Conservation (phyloP, 495 filamentous ascomycete genomes). For the Copromyces sp. region DNA sequence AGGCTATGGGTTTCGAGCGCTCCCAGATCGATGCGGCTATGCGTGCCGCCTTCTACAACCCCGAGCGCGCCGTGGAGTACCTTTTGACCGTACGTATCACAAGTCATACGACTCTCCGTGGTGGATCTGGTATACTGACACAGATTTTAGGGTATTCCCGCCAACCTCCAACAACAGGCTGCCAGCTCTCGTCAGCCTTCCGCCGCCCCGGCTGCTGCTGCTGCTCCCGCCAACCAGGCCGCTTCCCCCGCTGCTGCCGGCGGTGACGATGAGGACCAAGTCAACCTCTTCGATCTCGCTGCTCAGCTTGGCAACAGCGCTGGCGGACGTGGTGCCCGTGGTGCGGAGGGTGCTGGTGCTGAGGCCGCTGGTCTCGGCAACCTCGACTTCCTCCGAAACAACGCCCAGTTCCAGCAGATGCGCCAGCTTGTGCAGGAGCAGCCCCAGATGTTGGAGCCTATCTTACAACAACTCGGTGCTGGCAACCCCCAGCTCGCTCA, state of each 20-base stretch:
- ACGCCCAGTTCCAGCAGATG: slow-evolving; percentile 94
- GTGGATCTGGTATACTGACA: slow-evolving; percentile 73
- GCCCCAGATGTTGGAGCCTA: slow-evolving; percentile 95
- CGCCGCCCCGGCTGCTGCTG: slow-evolving; percentile 21
- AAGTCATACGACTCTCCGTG: neutral
- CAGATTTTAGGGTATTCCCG: slow-evolving; percentile 81
- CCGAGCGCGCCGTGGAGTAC: slow-evolving; percentile 94
- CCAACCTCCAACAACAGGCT: slow-evolving; percentile 53
- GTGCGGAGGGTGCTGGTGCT: slow-evolving; percentile 20
- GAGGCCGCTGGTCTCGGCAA: slow-evolving; percentile 51
- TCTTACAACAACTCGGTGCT: slow-evolving; percentile 89
- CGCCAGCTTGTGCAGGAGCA: slow-evolving; percentile 95
- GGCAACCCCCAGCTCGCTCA: slow-evolving; percentile 91
- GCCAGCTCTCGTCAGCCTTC: slow-evolving; percentile 27
- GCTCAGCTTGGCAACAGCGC: slow-evolving; percentile 56
- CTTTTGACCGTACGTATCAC: slow-evolving; percentile 61
- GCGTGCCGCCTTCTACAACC: slow-evolving; percentile 93
- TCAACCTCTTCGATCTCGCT: slow-evolving; percentile 93
- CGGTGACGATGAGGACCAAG: slow-evolving; percentile 54
- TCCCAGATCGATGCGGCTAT: slow-evolving; percentile 84
- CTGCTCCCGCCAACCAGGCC: slow-evolving; percentile 26
- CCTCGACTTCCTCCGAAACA: slow-evolving; percentile 90
- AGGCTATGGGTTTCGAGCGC: slow-evolving; percentile 87
- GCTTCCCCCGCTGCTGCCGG: slow-evolving; percentile 27
- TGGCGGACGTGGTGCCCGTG: slow-evolving; percentile 31